phyloP scores from a whole-genome alignment of 2,329 filamentous ascomycete species.

The Colletotrichum karsti region DNA sequence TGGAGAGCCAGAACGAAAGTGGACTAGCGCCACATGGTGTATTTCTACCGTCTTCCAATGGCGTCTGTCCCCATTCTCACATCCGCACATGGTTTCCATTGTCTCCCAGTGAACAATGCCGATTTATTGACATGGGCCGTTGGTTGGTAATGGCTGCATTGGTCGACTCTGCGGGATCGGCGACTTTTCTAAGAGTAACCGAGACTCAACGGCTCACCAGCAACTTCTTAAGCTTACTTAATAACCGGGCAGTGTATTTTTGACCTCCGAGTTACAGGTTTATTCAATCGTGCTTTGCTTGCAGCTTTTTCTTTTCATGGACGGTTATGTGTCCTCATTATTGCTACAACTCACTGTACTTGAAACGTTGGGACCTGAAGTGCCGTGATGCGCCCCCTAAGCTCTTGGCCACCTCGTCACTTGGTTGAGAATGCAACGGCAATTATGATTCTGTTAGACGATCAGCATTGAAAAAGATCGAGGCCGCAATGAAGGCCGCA shows the following conservation, averaged over 20 bases:
- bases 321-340: neutral
- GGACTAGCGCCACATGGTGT: slow-evolving; percentile 37
- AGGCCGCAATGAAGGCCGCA: slow-evolving; percentile 49
- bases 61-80: slow-evolving; percentile 34
- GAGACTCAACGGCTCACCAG: neutral
- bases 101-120: neutral
- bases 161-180: too few relatives aligned
- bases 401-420: neutral
- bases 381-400: neutral
- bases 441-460: neutral
- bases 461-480: slow-evolving; percentile 40
- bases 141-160: neutral
- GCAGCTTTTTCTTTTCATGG: neutral
- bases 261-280: neutral
- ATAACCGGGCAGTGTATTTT: neutral
- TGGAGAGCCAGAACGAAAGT: slow-evolving; percentile 37
- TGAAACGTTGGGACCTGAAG: neutral
- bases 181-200: neutral
- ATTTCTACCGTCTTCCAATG: slow-evolving; percentile 49
- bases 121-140: neutral
- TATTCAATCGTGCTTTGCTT: neutral
- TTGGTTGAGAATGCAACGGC: neutral
- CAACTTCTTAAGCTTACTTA: neutral
- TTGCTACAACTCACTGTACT: slow-evolving; percentile 1
- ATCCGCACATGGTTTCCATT: slow-evolving; percentile 29